Conservation (phyloP, 768 basidiomycete species). For the Rhizopogon vulgaris region DNA sequence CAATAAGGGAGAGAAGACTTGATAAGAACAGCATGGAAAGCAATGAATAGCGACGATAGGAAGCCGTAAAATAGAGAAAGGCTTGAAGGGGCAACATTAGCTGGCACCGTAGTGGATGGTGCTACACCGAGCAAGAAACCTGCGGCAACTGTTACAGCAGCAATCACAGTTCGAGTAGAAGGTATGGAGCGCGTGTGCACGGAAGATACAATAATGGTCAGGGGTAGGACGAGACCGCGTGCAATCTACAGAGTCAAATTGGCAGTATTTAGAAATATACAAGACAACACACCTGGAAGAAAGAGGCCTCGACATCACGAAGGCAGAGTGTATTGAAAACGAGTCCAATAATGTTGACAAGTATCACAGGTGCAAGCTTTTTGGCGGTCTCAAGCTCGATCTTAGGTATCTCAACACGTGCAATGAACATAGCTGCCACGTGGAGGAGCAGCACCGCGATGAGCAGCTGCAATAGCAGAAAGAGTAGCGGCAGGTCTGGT, state of each 20-base stretch:
- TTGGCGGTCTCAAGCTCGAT: conserved; percentile 46
- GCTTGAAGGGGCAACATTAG: conserved; percentile 38
- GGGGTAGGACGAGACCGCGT: conserved; percentile 74
- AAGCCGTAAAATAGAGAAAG: conserved; percentile 65
- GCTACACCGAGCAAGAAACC: conserved; percentile 77
- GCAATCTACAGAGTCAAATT: conserved; percentile 52
- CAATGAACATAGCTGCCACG: conserved; percentile 38
- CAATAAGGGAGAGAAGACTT: conserved; percentile 64
- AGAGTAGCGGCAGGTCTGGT: conserved; percentile 60
- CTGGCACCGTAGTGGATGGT: conserved; percentile 43
- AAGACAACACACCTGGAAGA: conserved; percentile 55
- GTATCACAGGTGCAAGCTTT: conserved; percentile 56
- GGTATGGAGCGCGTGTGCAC: conserved; percentile 50
- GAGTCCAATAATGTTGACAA: conserved; percentile 68
- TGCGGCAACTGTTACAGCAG: conserved; percentile 58
- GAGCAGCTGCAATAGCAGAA: conserved; percentile 62
- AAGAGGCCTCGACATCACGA: conserved; percentile 72
- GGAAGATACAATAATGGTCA: conserved; percentile 73
- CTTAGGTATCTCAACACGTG: conserved; percentile 52
- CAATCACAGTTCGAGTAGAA: conserved; percentile 45
- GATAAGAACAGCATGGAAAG: conserved; percentile 70
- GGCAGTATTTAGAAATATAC: not conserved
- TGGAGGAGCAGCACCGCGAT: conserved; percentile 66
- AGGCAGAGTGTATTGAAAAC: conserved; percentile 78
- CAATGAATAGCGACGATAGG: conserved; percentile 69